These are phyloP conservation scores for Hibiscus mutabilis DNA, from an alignment of 345 rosid genomes.

Conservation along the genomic window DNA sequence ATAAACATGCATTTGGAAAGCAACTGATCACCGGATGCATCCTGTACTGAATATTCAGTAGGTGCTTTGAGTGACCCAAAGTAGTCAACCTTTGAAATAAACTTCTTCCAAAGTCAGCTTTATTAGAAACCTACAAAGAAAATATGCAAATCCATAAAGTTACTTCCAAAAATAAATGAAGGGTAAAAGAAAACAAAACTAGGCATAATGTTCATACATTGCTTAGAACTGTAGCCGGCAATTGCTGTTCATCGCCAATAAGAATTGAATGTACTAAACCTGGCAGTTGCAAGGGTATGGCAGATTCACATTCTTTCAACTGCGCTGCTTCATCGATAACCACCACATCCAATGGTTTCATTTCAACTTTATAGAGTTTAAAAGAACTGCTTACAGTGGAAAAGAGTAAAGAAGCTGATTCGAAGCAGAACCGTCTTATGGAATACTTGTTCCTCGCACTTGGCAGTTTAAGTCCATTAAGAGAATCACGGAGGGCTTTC, in stretches of 20 bases:
- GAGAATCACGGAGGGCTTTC: not conserved
- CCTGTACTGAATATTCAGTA: no score
- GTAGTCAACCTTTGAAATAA: conserved; percentile 52
- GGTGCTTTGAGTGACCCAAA: conserved; percentile 37
- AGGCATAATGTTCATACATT: conserved; percentile 20
- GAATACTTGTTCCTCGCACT: not conserved
- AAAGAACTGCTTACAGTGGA: conserved; percentile 38
- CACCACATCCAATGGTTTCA: conserved; percentile 31
- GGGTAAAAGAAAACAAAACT: not conserved
- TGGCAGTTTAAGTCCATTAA: conserved; percentile 14
- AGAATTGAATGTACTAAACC: conserved; percentile 36
- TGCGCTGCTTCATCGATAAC: conserved; percentile 67
- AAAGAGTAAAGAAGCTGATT: conserved; percentile 27
- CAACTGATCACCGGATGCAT: conserved; percentile 72
- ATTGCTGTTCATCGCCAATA: conserved; percentile 45
- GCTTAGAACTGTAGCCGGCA: conserved; percentile 45
- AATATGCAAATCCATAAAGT: not conserved
- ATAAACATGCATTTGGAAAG: conserved; percentile 52
- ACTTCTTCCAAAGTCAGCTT: conserved; percentile 56
- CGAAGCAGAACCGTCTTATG: conserved; percentile 25
- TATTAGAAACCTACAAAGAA: conserved; percentile 25
- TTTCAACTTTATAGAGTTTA: conserved; percentile 18
- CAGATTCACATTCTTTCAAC: conserved; percentile 48
- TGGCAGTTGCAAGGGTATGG: conserved; percentile 42
- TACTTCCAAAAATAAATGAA: not conserved